Evolutionary conservation across 2,329 filamentous ascomycete species (phyloP), one percentile per base, ranked within the genome.

Genomic region (Colletotrichum destructivum): DNA sequence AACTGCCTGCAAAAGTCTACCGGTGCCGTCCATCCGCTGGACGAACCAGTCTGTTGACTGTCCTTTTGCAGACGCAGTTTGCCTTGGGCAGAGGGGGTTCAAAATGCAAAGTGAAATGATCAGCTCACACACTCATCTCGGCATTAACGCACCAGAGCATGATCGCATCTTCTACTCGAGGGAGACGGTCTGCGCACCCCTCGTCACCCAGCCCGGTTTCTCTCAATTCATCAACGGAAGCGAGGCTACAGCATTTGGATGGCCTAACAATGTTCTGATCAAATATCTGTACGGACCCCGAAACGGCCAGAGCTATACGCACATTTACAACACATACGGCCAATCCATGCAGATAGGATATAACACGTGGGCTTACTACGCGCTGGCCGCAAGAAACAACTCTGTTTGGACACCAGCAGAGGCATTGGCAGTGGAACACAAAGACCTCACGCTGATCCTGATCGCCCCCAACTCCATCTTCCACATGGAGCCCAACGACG

Each of bases 101-200:
- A 52, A 5, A 13, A 68, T 73, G 66, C 21, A 63, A 11, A 72
- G 74, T 1, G 75, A 74, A 0, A 64, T 66, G 57, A 47, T 78
- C 7, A 59, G 76, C 26, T 75, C 71, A 15, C 62, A 75, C 18
- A 26, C 60, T 0, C 60, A 78, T 21, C 38, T 78, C 2, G 77
- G 76, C 0, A 61, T 78, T 8, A 78, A 77, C 42, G 62, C 69
- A 3, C 74, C 73, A 0, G 18, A 21, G 7, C n/a, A 75, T 1
- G 64, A 77, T n/a, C 60, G 75, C 13, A 61, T 76, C 18, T 12
- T 47, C 2, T 67, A 67, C 12, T 46, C 7, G 11, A 55, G 68
- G 54, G 57, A 66, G 42, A 71, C 68, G 6, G 56, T 57, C 7
- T 71, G 68, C 23, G 35, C 68, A 9, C 68, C 68, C 3, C 68